Evolutionary conservation across 2,329 filamentous ascomycete genomes (phyloP), one percentile per base, ranked within the genome.

Genomic region (Botryosphaeria dothidea): DNA sequence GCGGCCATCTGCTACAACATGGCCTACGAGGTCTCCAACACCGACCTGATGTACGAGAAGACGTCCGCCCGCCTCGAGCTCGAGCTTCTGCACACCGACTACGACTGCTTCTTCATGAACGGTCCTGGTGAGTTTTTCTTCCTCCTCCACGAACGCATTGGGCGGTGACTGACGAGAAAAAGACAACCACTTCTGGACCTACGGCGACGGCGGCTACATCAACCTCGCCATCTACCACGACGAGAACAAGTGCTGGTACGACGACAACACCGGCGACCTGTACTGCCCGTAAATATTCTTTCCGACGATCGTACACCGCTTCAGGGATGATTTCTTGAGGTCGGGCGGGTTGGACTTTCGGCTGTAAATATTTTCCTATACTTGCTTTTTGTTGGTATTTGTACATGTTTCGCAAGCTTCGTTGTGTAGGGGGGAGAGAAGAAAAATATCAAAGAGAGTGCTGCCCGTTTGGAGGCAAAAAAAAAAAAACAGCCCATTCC

Each of bases 1-100:
- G 62, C 62, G 3, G 62, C 62, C 43, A 21, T 64, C 52, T 64
- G 62, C 62, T 64, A 64, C 62, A 64, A 64, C 62, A 64, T 64
- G 62, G 62, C 2, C 45, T 64, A 64, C 31, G 62, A 48, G 36
- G 62, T 64, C 29, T 49, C 51, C 62, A 58, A 64, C 62, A 64
- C 62, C 15, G 11, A 5, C 41, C 38, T 29, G 19, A 58, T 64
- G 62, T 58, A 58, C 52, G 62, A 64, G 62, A 48, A 48, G 62
- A 64, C 51, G 25, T 48, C 41, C 21, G 52, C 51, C 27, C 7
- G 31, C 21, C 52, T 64, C 38, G 31, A 48, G 43, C 62, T 38
- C 5, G 17, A 58, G 19, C 51, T 57, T 19, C 43, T 64, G 29
- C 51, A 57, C 51, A 64, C 62, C 51, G 52, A 64, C 43, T 64